phyloP scores from a whole-genome alignment of 2,329 filamentous ascomycete genomes.

The Nemania sp. region DNA sequence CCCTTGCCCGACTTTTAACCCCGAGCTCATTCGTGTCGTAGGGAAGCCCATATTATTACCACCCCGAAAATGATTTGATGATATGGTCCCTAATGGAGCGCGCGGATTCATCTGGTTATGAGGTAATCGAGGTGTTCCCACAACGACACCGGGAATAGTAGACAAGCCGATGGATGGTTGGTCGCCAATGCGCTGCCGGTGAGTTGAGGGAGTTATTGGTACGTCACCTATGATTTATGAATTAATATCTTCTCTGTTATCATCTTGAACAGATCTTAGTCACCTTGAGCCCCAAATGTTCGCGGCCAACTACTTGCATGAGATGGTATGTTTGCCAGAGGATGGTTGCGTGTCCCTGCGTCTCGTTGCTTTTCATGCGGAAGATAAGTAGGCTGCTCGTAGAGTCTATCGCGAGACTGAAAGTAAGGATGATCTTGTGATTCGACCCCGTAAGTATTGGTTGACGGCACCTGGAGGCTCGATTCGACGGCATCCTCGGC shows the following conservation, averaged over 20 bases:
- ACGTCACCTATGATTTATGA: slow-evolving; percentile 32
- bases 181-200: slow-evolving; percentile 39
- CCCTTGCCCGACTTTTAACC: slow-evolving; percentile 35
- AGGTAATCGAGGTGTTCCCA: slow-evolving; percentile 35
- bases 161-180: slow-evolving; percentile 34
- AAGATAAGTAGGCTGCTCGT: slow-evolving; percentile 11
- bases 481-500: slow-evolving; percentile 54
- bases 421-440: slow-evolving; percentile 19
- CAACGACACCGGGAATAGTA: slow-evolving; percentile 38
- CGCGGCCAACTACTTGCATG: slow-evolving; percentile 22
- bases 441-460: slow-evolving; percentile 12
- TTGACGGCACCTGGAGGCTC: slow-evolving; percentile 40
- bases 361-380: slow-evolving; percentile 12
- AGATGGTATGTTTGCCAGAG: slow-evolving; percentile 11
- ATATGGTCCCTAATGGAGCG: slow-evolving; percentile 17
- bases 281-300: slow-evolving; percentile 21
- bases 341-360: slow-evolving; percentile 10
- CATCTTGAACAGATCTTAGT: background rate
- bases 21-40: slow-evolving; percentile 36
- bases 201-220: slow-evolving; percentile 41
- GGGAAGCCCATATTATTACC: slow-evolving; percentile 25
- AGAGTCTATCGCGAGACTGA: slow-evolving; percentile 12
- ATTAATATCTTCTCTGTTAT: background rate
- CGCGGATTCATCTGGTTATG: slow-evolving; percentile 27
- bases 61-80: slow-evolving; percentile 26